Base-by-base conservation (phyloP, 768 basidiomycete genomes). In the Pleurotus platypus region DNA sequence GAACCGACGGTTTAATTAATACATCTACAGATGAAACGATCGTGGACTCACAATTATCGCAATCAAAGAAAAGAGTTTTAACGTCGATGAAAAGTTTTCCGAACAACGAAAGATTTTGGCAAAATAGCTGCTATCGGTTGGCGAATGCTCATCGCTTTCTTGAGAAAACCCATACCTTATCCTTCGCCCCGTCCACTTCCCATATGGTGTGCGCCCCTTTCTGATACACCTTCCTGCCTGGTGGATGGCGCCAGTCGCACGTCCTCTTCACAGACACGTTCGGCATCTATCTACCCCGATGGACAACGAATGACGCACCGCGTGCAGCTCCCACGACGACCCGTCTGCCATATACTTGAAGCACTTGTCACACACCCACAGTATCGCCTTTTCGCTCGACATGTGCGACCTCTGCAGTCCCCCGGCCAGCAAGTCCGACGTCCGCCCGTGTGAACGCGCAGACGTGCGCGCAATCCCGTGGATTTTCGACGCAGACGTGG, bases 31-130 rank as follows among this genome's bases (percentile, higher is more conserved):
- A 15, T 35, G 57, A 26, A 18, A 30, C 55, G 3, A 3, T n/a
- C 24, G 16, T 11, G 13, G 2, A 64, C 89, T 59, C 61, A 91
- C 92, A 92, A 63, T 89, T 90, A 62, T 92, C 90, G 58, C 84
- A 86, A 64, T 95, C 92, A 65, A 93, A 96, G 71, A 92, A 95
- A 13, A 95, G 73, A 9, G 95, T 96, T 73, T 99, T 99, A 60
- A 95, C 89, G 65, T 98, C 97, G 65, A 98, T 98, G 70, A 99
- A 98, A n/a, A 98, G 78, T 71, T 98, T 98, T 27, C 95, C 96
- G 66, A 98, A 98, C 5, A 98, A 78, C 15, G 94, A 90, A 27
- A 99, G 75, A 66, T 96, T 96, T 70, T 98, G 96, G 69, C 95
- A 98, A 66, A 95, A 98, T 4, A 98, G 79, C 96, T 98, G 67